phyloP scores from a whole-genome alignment of 108 stramenopile genomes.

The Nitzschia putrida region DNA sequence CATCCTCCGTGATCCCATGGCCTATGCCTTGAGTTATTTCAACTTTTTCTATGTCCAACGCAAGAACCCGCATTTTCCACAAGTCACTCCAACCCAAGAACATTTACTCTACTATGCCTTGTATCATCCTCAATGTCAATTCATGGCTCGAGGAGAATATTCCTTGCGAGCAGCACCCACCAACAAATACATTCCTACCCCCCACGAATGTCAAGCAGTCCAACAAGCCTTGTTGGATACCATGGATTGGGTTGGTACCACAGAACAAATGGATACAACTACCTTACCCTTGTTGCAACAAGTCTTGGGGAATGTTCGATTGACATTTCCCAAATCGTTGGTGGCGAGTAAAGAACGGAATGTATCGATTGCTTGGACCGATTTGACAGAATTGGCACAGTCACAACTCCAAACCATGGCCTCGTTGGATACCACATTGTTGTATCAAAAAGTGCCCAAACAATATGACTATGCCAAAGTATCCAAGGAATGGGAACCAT shows the following conservation, averaged over 20 bases:
- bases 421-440: background rate
- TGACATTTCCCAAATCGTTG: background rate
- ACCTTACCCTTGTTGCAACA: constrained; percentile 19
- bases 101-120: constrained; percentile 22
- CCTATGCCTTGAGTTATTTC: constrained; percentile 31
- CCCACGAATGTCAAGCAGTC: constrained; percentile 12
- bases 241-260: constrained; percentile 37
- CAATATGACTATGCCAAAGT: background rate
- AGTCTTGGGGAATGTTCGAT: constrained; percentile 9
- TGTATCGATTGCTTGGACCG: constrained; percentile 5
- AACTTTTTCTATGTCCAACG: constrained; percentile 32
- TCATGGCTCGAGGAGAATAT: constrained; percentile 21
- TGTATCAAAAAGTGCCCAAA: constrained; percentile 3
- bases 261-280: constrained; percentile 13
- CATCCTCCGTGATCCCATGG: constrained; percentile 20
- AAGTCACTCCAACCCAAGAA: constrained; percentile 21
- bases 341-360: background rate
- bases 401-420: constrained; percentile 11
- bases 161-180: constrained; percentile 13
- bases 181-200: background rate
- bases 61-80: constrained; percentile 18
- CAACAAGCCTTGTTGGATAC: constrained; percentile 6
- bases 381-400: background rate
- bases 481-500: background rate
- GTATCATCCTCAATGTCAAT: constrained; percentile 36